Base-by-base conservation (phyloP, 129 eudicot species). In the Lactuca saligna region DNA sequence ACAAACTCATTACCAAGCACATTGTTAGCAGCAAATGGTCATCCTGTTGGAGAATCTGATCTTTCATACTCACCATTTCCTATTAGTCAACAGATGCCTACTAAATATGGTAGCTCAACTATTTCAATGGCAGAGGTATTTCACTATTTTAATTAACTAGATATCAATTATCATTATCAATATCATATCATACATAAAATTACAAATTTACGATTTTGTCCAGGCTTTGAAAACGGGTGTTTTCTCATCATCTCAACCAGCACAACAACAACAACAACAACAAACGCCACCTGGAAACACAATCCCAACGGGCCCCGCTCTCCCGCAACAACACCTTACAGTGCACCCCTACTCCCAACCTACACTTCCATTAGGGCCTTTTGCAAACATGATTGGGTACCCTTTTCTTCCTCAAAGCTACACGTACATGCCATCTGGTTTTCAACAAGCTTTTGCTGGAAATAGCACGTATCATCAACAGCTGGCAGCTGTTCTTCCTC, bases 381-480 rank as follows among this genome's bases (percentile, higher is more conserved):
- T 64, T 60, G 68, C 95, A 13, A 94, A 85, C 71, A 94, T 94
- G 97, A 82, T 94, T 11, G 66, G 97, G 61, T 90, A 89, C 54
- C 97, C 93, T 0, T 90, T 87, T 58, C 53, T 94, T 72, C 96
- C 93, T 4, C 99, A 83, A 70, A 87, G 87, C 71, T 89, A 94
- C 71, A 79, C 92, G 17, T 94, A 89, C 79, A 73, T 94, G 96
- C 99, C 99, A 20, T 82, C 93, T 63, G 97, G 84, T 61, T 94
- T 83, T 70, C 97, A 87, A 65, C 99, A 94, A 83, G 80, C 93
- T 32, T 85, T 87, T 79, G 92, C 92, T 39, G 97, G 93, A 31
- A 94, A 90, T 71, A 94, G 68, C 70, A 72, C 88, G 0, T 87
- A 87, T 75, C 96, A 88, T 80, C 99, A 90, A 67, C 87, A 96